Base-by-base conservation (phyloP, 2,329 filamentous ascomycete species). In the Hortaea werneckii region DNA sequence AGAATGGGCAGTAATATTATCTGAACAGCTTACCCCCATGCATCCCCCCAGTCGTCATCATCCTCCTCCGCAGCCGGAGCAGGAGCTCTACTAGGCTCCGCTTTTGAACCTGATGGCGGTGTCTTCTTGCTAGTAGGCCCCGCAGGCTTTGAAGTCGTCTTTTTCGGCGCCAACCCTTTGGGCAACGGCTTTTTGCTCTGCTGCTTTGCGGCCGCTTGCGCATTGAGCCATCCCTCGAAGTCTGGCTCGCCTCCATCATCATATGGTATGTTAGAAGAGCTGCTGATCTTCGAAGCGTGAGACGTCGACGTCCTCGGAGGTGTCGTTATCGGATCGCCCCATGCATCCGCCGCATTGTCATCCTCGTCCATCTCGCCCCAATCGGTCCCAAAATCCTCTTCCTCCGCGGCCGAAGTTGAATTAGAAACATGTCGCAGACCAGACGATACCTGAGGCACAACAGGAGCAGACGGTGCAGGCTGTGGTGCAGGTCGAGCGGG, bases 211-310 rank as follows among this genome's bases (percentile, higher is more conserved):
- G 82, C 76, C 5, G 84, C 80, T 62, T 95, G 87, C 9, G 89
- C 88, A 9, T 87, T 88, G 20, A 96, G 67, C 89, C 92, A 96
- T 5, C 88, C 89, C 5, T 88, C 90, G 65, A 98, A 96, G 64
- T 96, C 92, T 0, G 90, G 90, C 64, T 98, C 90, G 2, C 83
- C 82, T 27, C 85, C 81, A 55, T 95, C 88, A 48, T 90, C 86
- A 53, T 84, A 90, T 0, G 82, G 75, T 5, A 59, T 75, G 37
- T 40, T 45, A 4, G 44, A 41, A 10, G 50, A 6, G 10, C 37
- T 45, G 42, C 47, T 56, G 11, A 54, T 32, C 13, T 44, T 53
- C 3, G 51, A 42, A 56, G 54, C 8, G 58, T 50, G 6, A 56
- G 49, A 29, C 6, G 60, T 49, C 1, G 62, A 53, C 29, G 52